These are phyloP conservation scores for Novymonas esmeraldas DNA, from an alignment of 208 protist species.

Conservation along the genomic window DNA sequence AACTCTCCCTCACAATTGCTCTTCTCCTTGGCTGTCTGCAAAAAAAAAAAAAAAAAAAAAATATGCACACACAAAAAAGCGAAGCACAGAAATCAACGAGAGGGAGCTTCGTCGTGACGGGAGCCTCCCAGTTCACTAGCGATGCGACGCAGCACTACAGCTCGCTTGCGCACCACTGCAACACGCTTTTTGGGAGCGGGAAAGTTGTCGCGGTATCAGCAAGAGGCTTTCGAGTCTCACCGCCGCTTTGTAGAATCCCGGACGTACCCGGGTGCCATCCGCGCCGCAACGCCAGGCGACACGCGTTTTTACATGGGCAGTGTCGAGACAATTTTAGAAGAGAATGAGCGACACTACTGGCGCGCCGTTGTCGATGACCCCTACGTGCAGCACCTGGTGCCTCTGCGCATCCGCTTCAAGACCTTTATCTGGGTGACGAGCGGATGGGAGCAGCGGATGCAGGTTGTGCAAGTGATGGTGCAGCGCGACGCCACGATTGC, in stretches of 20 bases:
- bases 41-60: conserved; percentile 2
- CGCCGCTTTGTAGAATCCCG: conserved; percentile 54
- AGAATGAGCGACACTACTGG: conserved; percentile 89
- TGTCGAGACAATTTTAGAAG: conserved; percentile 77
- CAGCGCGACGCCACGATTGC: conserved; percentile 64
- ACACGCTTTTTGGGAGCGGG: conserved; percentile 30
- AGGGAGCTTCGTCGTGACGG: background rate
- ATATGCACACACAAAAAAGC: too few relatives aligned
- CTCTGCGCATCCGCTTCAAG: conserved; percentile 82
- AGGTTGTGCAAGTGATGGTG: conserved; percentile 79
- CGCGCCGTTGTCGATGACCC: conserved; percentile 84
- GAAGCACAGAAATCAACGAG: too few relatives aligned
- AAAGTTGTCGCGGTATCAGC: conserved; percentile 65
- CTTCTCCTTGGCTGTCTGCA: background rate
- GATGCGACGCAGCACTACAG: conserved; percentile 15
- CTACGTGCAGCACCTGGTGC: conserved; percentile 68
- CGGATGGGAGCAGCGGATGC: conserved; percentile 79
- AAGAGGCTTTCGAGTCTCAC: conserved; percentile 81
- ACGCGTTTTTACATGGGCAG: conserved; percentile 82
- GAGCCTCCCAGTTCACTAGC: too few relatives aligned
- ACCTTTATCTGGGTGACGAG: conserved; percentile 80
- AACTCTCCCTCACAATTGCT: too few relatives aligned
- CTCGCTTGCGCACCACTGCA: conserved; percentile 11
- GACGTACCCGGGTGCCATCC: conserved; percentile 81
- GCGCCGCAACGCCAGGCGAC: conserved; percentile 82